Evolutionary conservation across 108 stramenopile species (phyloP).

Genomic region (Discostella pseudostelligera): DNA sequence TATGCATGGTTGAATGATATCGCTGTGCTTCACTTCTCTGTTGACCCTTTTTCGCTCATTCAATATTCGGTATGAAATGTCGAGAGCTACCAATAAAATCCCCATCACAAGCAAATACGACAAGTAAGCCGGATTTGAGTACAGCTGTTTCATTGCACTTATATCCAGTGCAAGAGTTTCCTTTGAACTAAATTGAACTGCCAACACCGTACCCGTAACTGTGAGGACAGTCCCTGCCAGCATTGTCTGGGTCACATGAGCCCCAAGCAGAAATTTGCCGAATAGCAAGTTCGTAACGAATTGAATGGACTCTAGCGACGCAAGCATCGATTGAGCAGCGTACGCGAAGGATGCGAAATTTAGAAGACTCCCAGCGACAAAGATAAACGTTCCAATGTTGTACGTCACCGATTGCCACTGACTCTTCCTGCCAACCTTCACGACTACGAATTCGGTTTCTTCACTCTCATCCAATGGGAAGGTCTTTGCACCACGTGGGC

Average conservation of each 20-base stretch:
- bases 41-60: conserved; percentile 18
- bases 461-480: conserved; percentile 22
- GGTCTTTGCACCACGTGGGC: conserved; percentile 23
- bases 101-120: conserved; percentile 35
- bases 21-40: conserved; percentile 28
- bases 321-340: conserved; percentile 69
- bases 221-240: conserved; percentile 57
- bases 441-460: conserved; percentile 21
- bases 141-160: conserved; percentile 36
- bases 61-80: conserved; percentile 33
- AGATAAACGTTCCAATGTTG: conserved; percentile 57
- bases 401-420: conserved; percentile 36
- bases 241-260: conserved; percentile 54
- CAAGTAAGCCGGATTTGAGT: conserved; percentile 38
- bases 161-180: conserved; percentile 36
- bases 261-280: conserved; percentile 53
- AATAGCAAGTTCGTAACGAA: conserved; percentile 76
- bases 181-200: conserved; percentile 54
- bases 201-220: conserved; percentile 56
- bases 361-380: conserved; percentile 60
- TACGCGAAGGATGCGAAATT: conserved; percentile 74
- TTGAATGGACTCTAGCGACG: conserved; percentile 71
- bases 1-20: conserved; percentile 49
- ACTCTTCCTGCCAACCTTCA: conserved; percentile 21
- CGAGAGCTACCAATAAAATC: conserved; percentile 24